Evolutionary conservation across 495 filamentous ascomycete species (phyloP).

Genomic region (Chaetomium cochliodes): DNA sequence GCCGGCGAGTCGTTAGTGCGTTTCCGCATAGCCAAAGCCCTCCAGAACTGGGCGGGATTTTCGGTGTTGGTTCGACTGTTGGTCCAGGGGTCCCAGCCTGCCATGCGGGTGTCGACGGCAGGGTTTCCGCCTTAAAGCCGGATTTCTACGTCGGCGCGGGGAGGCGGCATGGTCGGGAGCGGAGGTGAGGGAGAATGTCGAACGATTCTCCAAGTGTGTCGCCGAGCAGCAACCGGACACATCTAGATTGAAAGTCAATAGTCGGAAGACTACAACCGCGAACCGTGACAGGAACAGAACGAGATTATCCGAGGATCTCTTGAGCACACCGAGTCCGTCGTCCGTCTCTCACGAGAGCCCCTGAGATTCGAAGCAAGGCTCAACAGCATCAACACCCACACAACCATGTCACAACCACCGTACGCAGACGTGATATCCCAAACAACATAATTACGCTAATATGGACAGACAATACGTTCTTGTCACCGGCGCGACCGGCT

Average conservation of each 20-base stretch:
- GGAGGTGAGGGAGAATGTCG: no score
- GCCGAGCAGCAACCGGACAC: no score
- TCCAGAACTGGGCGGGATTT: background rate
- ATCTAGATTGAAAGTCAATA: no score
- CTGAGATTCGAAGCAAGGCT: background rate
- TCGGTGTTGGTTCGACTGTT: background rate
- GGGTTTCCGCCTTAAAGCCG: background rate
- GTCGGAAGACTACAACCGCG: no score
- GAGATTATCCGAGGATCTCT: no score
- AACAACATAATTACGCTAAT: background rate
- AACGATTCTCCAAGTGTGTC: no score
- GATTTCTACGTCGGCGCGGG: background rate
- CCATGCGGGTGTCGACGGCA: constrained; percentile 12
- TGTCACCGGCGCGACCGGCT: constrained; percentile 57
- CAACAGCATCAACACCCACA: background rate
- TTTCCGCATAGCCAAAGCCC: background rate
- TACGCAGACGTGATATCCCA: background rate
- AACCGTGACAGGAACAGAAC: no score
- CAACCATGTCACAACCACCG: background rate
- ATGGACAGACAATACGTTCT: constrained; percentile 31
- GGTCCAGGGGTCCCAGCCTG: background rate
- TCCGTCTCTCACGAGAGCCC: background rate
- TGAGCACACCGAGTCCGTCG: background rate
- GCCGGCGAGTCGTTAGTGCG: constrained; percentile 6
- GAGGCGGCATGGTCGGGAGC: background rate